These are phyloP conservation scores for Xylogone sp. DNA, from an alignment of 2,329 filamentous ascomycete species.

Conservation along the genomic window DNA sequence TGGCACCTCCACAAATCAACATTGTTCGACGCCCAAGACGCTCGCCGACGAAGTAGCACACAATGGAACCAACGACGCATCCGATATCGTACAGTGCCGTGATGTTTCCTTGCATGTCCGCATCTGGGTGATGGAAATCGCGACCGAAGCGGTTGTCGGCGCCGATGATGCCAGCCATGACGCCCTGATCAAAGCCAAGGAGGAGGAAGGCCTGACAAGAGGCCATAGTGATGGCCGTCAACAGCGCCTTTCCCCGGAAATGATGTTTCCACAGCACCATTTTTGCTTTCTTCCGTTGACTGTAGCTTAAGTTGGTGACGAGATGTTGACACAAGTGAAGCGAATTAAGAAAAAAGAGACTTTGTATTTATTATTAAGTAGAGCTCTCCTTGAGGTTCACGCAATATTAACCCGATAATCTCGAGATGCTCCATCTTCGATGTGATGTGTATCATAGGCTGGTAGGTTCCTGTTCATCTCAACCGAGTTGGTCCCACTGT, in stretches of 20 bases:
- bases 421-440: too few species aligned
- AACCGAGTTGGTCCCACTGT: too few species aligned
- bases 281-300: too few species aligned
- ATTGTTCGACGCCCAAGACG: conserved; percentile 37
- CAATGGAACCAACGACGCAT: conserved; percentile 27
- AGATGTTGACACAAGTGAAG: too few species aligned
- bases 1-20: conserved; percentile 35
- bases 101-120: conserved; percentile 34
- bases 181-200: conserved; percentile 31
- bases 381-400: too few species aligned
- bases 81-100: conserved; percentile 32
- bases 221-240: not conserved
- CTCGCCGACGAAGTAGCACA: conserved; percentile 34
- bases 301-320: too few species aligned
- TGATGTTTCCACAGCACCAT: not conserved
- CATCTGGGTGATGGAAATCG: conserved; percentile 33
- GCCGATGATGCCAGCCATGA: conserved; percentile 30
- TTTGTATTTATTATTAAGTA: too few species aligned
- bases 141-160: conserved; percentile 36
- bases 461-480: too few species aligned
- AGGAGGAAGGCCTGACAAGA: conserved; percentile 34
- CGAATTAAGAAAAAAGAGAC: too few species aligned
- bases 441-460: too few species aligned
- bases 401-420: too few species aligned
- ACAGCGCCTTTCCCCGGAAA: not conserved